These are phyloP conservation scores for Aegilops umbellulata DNA, from an alignment of 176 grass and related monocot genomes.

Conservation along the genomic window DNA sequence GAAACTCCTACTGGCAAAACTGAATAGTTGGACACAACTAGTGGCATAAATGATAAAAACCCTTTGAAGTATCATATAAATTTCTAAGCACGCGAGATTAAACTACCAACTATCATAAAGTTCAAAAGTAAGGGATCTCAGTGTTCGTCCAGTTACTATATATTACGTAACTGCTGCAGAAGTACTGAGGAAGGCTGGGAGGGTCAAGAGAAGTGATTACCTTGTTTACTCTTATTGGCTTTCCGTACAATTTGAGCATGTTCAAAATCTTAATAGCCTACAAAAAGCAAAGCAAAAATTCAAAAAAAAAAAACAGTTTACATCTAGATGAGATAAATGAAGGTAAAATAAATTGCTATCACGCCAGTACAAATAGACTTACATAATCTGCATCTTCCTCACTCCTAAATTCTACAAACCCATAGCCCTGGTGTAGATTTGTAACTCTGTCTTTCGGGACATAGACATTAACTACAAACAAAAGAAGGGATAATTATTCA, in stretches of 20 bases:
- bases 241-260: slow-evolving; percentile 99
- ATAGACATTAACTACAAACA: slow-evolving; percentile 93
- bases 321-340: background rate
- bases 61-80: background rate
- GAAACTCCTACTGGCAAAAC: no score
- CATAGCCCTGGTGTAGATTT: slow-evolving; percentile 99
- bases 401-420: slow-evolving; percentile 96
- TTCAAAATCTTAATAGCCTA: slow-evolving; percentile 99
- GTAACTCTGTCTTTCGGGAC: slow-evolving; percentile 99
- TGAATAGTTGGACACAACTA: no score
- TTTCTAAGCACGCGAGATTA: background rate
- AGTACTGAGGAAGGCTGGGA: slow-evolving; percentile 3
- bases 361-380: slow-evolving; percentile 20
- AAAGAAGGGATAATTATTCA: background rate
- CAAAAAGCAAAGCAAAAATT: slow-evolving; percentile 4
- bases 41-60: no score
- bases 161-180: background rate
- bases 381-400: slow-evolving; percentile 99
- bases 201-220: slow-evolving; percentile 27
- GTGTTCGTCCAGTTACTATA: background rate
- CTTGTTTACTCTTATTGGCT: slow-evolving; percentile 98
- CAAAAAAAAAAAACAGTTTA: background rate
- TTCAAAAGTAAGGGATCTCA: background rate
- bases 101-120: background rate
- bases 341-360: background rate